phyloP scores from a whole-genome alignment of 75 land plant species.

The Picea glauca region DNA sequence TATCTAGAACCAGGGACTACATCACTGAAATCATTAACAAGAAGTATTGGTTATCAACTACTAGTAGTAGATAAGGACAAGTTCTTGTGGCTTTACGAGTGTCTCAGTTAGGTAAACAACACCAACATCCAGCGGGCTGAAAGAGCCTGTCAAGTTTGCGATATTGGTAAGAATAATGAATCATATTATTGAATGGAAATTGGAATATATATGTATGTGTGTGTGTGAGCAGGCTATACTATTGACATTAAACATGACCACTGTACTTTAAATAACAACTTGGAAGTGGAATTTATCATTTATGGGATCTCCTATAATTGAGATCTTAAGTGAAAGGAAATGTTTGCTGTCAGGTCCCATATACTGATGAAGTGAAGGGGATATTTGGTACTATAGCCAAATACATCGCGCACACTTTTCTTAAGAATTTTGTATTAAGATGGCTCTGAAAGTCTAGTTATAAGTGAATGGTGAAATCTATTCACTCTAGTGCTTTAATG shows the following conservation, averaged over 20 bases:
- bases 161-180: background rate
- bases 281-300: background rate
- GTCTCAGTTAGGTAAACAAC: background rate
- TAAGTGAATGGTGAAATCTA: constrained; percentile 6
- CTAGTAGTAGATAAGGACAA: background rate
- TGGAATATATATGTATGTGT: background rate
- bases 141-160: background rate
- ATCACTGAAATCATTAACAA: background rate
- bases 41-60: background rate
- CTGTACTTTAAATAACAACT: background rate
- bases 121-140: background rate
- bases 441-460: too few relatives aligned
- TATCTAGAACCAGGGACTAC: background rate
- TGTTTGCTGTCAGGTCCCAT: too few relatives aligned
- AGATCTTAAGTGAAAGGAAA: too few relatives aligned
- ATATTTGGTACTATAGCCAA: too few relatives aligned
- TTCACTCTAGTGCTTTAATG: background rate
- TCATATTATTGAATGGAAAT: background rate
- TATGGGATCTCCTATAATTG: background rate
- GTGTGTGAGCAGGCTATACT: too few relatives aligned
- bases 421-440: too few relatives aligned
- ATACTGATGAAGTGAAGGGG: too few relatives aligned
- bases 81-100: background rate
- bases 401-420: too few relatives aligned
- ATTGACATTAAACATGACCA: background rate